Base-by-base conservation (phyloP, 805 yeast species). In the Kazachstania psychrophila region DNA sequence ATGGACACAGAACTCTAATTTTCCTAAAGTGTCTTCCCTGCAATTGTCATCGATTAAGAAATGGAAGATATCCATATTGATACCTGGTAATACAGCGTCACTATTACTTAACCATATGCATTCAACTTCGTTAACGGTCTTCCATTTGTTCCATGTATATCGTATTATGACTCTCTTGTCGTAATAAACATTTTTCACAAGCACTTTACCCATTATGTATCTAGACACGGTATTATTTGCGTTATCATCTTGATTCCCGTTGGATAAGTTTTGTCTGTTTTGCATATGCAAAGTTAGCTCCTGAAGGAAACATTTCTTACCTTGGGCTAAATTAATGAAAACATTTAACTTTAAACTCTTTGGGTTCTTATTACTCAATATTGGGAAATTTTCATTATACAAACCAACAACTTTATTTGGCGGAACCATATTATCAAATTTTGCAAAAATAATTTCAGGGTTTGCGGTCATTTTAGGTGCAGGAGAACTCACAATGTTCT, bases 61-160 rank as follows among this genome's bases (percentile, higher is more conserved):
- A 27, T 50, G 47, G 45, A 56, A 56, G 11, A 54, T 38, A 43
- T 56, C 61, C 54, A 56, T 56, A 23, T 50, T 44, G 5, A 53
- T 46, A 6, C 57, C 59, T 4, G 59, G 60, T 11, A 52, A 40
- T 4, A 53, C 42, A 10, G 49, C 47, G 28, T 55, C 56, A 13
- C 57, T 56, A 40, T 44, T 48, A 34, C 57, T 45, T 26, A 51
- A 44, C 50, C 55, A 57, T 19, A 50, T 46, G 33, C 57, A 48
- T 37, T 54, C 57, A 6, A 54, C 52, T 28, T 57, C 61, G n/a
- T 44, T 54, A 7, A 38, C 73, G 0, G 94, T 77, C 28, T 63
- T 64, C 97, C 97, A 88, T 47, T 68, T 61, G 56, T 89, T 85
- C 51, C 79, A 66, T 0, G 95, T 75, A 60, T 86, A 88, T 38